A percentile compares a stretch with the other conserved stretches of the same genome.
phyloP scores from a whole-genome alignment of 2,329 filamentous ascomycete species.

The Epichloe glyceriae region DNA sequence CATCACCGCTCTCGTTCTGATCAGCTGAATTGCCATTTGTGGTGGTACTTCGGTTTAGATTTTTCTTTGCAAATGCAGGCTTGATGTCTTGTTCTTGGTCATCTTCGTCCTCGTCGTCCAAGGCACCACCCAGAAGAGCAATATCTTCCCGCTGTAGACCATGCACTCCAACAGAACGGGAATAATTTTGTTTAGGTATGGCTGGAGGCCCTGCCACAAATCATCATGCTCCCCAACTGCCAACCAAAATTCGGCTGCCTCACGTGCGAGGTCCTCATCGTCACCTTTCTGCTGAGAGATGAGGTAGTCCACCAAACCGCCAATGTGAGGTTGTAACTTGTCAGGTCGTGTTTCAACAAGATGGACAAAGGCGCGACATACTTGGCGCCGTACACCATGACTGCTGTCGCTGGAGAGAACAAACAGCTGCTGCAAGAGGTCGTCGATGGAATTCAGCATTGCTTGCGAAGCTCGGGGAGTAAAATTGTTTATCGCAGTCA shows the following conservation, averaged over 20 bases:
- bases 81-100: constrained; percentile 86
- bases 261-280: constrained; percentile 80
- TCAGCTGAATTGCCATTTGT: constrained; percentile 29
- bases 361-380: constrained; percentile 86
- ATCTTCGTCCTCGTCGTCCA: constrained; percentile 82
- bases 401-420: constrained; percentile 63
- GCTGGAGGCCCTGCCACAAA: constrained; percentile 62
- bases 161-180: constrained; percentile 87
- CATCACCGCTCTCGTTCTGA: constrained; percentile 18
- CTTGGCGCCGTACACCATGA: constrained; percentile 76
- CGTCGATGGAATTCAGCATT: constrained; percentile 67
- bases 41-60: constrained; percentile 44
- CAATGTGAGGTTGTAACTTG: constrained; percentile 79
- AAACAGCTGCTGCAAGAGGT: constrained; percentile 73
- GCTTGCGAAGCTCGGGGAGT: constrained; percentile 73
- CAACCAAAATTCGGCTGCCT: constrained; percentile 96
- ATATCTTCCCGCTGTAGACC: constrained; percentile 97
- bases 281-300: constrained; percentile 77
- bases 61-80: constrained; percentile 72
- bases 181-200: constrained; percentile 72
- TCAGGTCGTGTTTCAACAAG: constrained; percentile 84
- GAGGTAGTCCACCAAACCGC: constrained; percentile 84
- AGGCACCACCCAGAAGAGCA: constrained; percentile 66
- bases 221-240: constrained; percentile 79
- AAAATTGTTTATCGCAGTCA: constrained; percentile 85